Base-by-base conservation (phyloP, 2,329 filamentous ascomycete species). In the Colletotrichum cordylinicola region DNA sequence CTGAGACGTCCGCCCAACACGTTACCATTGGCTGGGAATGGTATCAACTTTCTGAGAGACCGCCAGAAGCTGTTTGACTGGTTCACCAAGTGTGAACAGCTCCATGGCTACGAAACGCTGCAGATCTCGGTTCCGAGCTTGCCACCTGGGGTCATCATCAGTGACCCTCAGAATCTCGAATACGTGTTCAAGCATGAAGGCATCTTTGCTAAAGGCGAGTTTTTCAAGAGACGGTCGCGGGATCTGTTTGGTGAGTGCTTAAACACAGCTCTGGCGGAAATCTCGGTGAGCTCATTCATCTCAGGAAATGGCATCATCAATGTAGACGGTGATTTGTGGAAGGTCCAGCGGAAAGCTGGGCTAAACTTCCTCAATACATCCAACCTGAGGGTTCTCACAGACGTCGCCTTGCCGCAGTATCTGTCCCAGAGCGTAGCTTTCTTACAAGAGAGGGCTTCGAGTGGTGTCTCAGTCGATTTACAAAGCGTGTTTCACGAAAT, bases 251-350 rank as follows among this genome's bases (percentile, higher is more conserved):
- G 77, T 78, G 9, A 29, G 76, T 58, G 9, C n/a, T n/a, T 4
- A 6, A 2, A n/a, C 43, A 13, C n/a, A n/a, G 24, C 6, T 29
- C 89, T 83, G 82, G 68, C 81, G 66, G 1, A 3, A 18, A 3
- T 35, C 48, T 37, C 24, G 24, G 61, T 70, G 8, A 66, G 39
- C 21, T 24, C 18, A 27, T 16, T 21, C 58, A 21, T 33, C 15
- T 10, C 62, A 89, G 88, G 91, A 2, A 87, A 91, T 78, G 92
- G 92, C 31, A 93, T 94, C 78, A 93, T 93, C 82, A 94, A 93
- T 78, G 89, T 89, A 31, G 92, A 93, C 76, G 92, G 92, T 55
- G 90, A 92, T 27, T 80, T 91, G 29, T 93, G 92, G 92, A 90
- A 87, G 75, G 84, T 89, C 2, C 92, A 93, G 84, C 87, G 92